Base-by-base conservation (phyloP, 2,329 filamentous ascomycete genomes). In the Tolypocladium tropicale region DNA sequence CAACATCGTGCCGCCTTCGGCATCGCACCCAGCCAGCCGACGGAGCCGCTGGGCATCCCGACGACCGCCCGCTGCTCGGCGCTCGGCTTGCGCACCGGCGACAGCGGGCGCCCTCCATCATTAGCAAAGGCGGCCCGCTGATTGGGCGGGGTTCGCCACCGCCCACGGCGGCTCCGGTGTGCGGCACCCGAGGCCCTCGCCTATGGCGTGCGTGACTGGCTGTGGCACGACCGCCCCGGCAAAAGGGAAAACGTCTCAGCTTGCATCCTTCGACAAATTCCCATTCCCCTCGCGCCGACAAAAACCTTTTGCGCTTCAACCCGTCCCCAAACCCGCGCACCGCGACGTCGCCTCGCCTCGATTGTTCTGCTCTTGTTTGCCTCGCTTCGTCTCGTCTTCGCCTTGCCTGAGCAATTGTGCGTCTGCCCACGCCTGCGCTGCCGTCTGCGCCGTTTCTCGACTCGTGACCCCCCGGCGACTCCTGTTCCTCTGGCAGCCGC, bases 41-140 rank as follows among this genome's bases (percentile, higher is more conserved):
- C 28, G 21, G 11, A n/a, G n/a, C n/a, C n/a, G n/a, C n/a, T n/a
- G n/a, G n/a, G n/a, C n/a, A n/a, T n/a, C n/a, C n/a, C n/a, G n/a
- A n/a, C n/a, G n/a, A n/a, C n/a, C n/a, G n/a, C n/a, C n/a, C n/a
- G n/a, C n/a, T n/a, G n/a, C n/a, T n/a, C n/a, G n/a, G n/a, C n/a
- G n/a, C n/a, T n/a, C n/a, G n/a, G n/a, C n/a, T n/a, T n/a, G n/a
- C n/a, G n/a, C n/a, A n/a, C n/a, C n/a, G n/a, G n/a, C n/a, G n/a
- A n/a, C n/a, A n/a, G 51, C 7, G 16, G 50, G 34, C 21, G 51
- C 32, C 50, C 53, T n/a, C n/a, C n/a, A n/a, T n/a, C 59, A 68
- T 68, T 68, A 55, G 61, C 56, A 68, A 68, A 63, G 53, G 54
- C 43, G 54, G 57, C n/a, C 55, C 55, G 52, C 48, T 63, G 59